These are phyloP conservation scores for Colletotrichum lentis DNA, from an alignment of 2,329 filamentous ascomycete species.

Conservation along the genomic window DNA sequence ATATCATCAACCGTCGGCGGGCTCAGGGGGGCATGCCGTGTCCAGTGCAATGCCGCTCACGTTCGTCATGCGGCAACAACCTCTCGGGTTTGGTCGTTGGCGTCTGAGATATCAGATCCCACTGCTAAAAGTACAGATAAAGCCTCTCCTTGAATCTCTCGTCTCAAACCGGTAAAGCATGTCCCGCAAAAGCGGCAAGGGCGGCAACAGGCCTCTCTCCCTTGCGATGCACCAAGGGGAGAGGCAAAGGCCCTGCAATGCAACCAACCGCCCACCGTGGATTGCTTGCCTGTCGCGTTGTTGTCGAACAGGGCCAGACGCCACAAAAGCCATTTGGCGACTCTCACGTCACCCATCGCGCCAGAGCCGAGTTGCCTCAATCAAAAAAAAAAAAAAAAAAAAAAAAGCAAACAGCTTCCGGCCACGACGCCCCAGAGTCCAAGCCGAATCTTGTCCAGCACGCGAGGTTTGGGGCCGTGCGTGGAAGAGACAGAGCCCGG, in stretches of 20 bases:
- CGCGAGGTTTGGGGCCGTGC: slow-evolving; percentile 6
- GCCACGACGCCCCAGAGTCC: neutral
- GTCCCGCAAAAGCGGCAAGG: slow-evolving; percentile 27
- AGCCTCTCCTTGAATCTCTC: slow-evolving; percentile 9
- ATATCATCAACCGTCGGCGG: neutral
- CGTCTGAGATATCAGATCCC: slow-evolving; percentile 12
- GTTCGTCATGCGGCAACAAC: slow-evolving; percentile 14
- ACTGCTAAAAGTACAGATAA: neutral
- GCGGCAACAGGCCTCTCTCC: slow-evolving; percentile 18
- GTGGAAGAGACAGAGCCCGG: slow-evolving; percentile 1
- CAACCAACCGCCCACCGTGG: slow-evolving; percentile 26
- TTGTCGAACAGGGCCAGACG: slow-evolving; percentile 14
- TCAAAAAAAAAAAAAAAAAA: neutral
- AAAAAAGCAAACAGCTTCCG: too few species aligned
- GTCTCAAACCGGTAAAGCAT: slow-evolving; percentile 23
- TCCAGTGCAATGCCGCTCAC: slow-evolving; percentile 3
- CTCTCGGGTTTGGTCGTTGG: slow-evolving; percentile 17
- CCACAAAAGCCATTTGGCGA: slow-evolving; percentile 16
- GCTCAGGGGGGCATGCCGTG: slow-evolving; percentile 5
- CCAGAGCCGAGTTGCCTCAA: slow-evolving; percentile 5
- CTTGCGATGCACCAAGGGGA: slow-evolving; percentile 20
- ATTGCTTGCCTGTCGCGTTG: slow-evolving; percentile 11
- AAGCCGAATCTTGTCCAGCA: slow-evolving; percentile 18
- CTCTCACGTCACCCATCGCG: slow-evolving; percentile 27
- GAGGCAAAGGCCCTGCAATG: slow-evolving; percentile 21